Base-by-base conservation (phyloP, 2,329 filamentous ascomycete genomes). In the Aureobasidium sp. region DNA sequence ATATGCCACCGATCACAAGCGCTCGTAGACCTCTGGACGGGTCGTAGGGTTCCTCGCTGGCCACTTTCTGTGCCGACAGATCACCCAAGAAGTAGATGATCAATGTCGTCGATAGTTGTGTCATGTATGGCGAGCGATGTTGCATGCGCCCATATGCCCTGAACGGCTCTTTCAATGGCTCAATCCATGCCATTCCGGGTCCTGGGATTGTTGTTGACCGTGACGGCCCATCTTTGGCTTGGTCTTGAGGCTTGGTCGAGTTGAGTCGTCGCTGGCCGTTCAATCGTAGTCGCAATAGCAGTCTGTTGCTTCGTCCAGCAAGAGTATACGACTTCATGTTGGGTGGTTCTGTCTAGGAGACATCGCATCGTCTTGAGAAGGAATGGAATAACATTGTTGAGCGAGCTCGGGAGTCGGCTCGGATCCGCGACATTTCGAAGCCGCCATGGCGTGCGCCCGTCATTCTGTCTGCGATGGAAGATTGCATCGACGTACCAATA, bases 21-120 rank as follows among this genome's bases (percentile, higher is more conserved):
- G 89, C 86, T 57, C 91, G 80, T 60, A 82, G 70, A 0, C 90
- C 93, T 46, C 90, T 80, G 60, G 77, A 74, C 3, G 84, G 81
- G 69, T 90, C 86, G 69, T 94, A 92, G 3, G 79, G 66, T 11
- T 60, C 57, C 8, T 46, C 38, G 37, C 31, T 50, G 64, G 65
- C 64, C 17, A 95, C 84, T 61, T 80, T 78, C 75, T 95, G 91
- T 47, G 90, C 90, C 46, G 84, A 85, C 59, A 94, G 65, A 72
- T 95, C 91, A 9, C 88, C 89, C 53, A 84, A 81, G 40, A 92
- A 79, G 70, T 91, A 96, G 62, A 95, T 90, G 40, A 89, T 79
- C 47, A 96, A 73, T 43, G 88, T 85, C 66, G 84, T 90, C 65
- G 81, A 79, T 63, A 95, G 72, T 76, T 96, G 92, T 10, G 90